Evolutionary conservation across 257 asterid species (phyloP).

Genomic region (Verbena officinalis): DNA sequence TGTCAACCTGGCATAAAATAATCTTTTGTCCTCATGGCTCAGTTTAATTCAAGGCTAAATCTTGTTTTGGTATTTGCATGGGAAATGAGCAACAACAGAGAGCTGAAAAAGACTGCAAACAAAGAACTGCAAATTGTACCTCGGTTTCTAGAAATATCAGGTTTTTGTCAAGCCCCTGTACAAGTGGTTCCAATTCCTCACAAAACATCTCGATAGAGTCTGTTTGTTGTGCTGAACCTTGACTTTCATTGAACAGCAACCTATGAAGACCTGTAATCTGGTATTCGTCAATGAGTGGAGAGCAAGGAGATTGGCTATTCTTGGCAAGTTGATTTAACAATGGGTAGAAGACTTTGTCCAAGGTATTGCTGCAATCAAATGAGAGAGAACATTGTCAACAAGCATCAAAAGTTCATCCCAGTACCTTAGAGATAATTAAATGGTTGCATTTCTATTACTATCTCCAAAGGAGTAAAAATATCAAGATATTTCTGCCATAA

Average conservation of each 20-base stretch:
- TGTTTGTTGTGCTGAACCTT: too few relatives aligned
- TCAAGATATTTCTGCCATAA: too few relatives aligned
- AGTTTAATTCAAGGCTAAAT: not conserved
- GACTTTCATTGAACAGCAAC: constrained; percentile 49
- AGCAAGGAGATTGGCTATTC: constrained; percentile 34
- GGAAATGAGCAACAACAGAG: constrained; percentile 19
- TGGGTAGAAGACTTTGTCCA: constrained; percentile 68
- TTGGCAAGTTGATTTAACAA: constrained; percentile 46
- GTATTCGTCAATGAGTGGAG: constrained; percentile 52
- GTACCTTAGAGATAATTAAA: constrained; percentile 21
- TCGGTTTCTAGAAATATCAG: constrained; percentile 60
- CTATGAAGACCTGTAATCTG: constrained; percentile 59
- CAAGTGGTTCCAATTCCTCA: constrained; percentile 57
- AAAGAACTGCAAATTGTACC: constrained; percentile 39
- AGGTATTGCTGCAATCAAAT: constrained; percentile 60
- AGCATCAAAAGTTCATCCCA: constrained; percentile 6
- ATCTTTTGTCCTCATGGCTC: not conserved
- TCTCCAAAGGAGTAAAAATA: constrained; percentile 11
- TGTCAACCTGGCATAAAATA: not conserved
- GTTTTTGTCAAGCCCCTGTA: constrained; percentile 46
- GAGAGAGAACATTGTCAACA: constrained; percentile 27
- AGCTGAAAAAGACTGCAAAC: not conserved
- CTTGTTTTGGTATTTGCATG: not conserved
- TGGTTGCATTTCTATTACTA: not conserved
- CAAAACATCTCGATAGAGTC: constrained; percentile 54